Evolutionary conservation across 306 rosid species (phyloP).

Genomic region (Quercus ilex): DNA sequence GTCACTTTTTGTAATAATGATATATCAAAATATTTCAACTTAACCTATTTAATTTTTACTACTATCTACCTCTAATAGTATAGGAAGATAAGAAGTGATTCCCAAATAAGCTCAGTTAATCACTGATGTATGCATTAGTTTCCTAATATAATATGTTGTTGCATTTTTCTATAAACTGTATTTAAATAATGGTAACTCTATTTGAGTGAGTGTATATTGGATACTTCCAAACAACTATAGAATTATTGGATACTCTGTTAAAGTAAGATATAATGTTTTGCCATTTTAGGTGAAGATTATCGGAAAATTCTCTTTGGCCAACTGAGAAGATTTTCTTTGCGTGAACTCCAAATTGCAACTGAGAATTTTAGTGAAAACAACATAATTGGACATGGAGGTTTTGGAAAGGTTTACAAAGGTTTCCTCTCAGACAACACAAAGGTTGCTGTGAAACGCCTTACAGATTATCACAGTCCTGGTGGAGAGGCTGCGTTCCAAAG

Average conservation of each 20-base stretch:
- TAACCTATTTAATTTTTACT: background rate
- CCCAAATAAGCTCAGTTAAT: background rate
- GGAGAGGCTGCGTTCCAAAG: conserved; percentile 92
- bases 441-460: conserved; percentile 83
- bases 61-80: background rate
- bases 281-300: conserved; percentile 72
- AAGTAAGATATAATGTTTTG: conserved; percentile 11
- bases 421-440: conserved; percentile 61
- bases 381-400: conserved; percentile 96
- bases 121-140: background rate
- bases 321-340: conserved; percentile 76
- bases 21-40: background rate
- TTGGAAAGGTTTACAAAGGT: conserved; percentile 94
- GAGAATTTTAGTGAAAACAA: conserved; percentile 69
- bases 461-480: conserved; percentile 76
- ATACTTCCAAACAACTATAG: background rate
- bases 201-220: background rate
- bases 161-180: background rate
- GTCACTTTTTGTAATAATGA: background rate
- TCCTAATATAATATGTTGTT: background rate
- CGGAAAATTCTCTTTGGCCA: conserved; percentile 61
- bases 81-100: background rate
- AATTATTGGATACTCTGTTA: background rate
- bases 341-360: conserved; percentile 85
- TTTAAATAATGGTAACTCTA: background rate